A percentile compares a stretch with the other conserved stretches of the same genome.
phyloP scores from a whole-genome alignment of 176 grass and related monocot genomes.

The Carex kokanica region DNA sequence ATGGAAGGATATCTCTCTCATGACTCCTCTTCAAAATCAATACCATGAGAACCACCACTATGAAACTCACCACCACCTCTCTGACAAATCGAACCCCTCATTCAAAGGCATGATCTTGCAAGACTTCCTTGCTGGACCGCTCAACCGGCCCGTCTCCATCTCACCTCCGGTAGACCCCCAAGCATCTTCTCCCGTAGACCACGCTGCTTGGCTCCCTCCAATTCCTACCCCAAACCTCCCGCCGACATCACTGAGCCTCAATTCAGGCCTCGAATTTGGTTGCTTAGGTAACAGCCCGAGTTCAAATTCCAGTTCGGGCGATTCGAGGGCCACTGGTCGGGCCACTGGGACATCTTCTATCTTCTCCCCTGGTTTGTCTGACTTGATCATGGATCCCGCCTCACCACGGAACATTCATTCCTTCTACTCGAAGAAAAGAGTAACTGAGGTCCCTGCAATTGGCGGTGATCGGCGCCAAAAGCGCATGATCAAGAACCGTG shows the following conservation, averaged over 20 bases:
- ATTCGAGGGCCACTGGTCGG: background rate
- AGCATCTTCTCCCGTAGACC: background rate
- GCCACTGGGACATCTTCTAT: background rate
- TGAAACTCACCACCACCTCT: background rate
- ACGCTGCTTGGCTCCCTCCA: background rate
- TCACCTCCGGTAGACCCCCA: background rate
- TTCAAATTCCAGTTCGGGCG: background rate
- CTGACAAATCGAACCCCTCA: background rate
- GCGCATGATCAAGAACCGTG: conserved; percentile 33
- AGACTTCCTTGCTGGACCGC: conserved; percentile 33
- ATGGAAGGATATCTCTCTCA: conserved; percentile 40
- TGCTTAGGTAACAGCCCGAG: conserved; percentile 6
- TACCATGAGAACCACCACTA: background rate
- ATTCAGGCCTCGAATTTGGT: conserved; percentile 8
- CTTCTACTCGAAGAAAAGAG: conserved; percentile 21
- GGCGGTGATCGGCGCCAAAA: conserved; percentile 22
- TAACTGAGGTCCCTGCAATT: background rate
- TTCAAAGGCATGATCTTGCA: conserved; percentile 30
- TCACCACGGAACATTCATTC: conserved; percentile 16
- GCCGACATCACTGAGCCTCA: conserved; percentile 18
- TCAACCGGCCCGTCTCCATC: conserved; percentile 9
- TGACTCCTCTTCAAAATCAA: conserved; percentile 14
- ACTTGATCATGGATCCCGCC: background rate
- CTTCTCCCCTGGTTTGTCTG: conserved; percentile 10
- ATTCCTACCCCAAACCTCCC: conserved; percentile 11